phyloP scores from a whole-genome alignment of 441 rosid species.

The Gossypium armourianum region DNA sequence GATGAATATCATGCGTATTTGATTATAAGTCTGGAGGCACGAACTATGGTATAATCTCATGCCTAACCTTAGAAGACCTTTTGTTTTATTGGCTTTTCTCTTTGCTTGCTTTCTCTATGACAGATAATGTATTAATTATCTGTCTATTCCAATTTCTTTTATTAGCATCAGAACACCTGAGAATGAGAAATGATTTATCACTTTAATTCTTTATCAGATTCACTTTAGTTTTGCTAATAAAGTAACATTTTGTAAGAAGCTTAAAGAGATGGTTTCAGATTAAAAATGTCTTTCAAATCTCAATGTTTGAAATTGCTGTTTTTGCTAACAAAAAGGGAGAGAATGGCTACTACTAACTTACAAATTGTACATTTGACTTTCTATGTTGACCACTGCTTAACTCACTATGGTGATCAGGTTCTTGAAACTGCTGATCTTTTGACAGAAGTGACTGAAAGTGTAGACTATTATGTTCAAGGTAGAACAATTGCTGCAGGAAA shows the following conservation, averaged over 20 bases:
- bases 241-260: background rate
- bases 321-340: background rate
- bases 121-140: background rate
- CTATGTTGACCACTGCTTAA: background rate
- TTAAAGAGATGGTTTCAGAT: background rate
- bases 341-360: background rate
- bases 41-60: conserved; percentile 66
- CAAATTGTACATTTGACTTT: conserved; percentile 5
- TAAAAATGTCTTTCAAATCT: background rate
- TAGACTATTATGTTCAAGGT: conserved; percentile 96
- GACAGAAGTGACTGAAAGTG: conserved; percentile 96
- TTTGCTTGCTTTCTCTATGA: background rate
- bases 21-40: conserved; percentile 86
- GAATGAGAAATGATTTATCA: background rate
- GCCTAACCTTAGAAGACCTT: background rate
- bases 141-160: background rate
- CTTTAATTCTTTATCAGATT: background rate
- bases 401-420: conserved; percentile 41
- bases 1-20: conserved; percentile 97
- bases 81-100: background rate
- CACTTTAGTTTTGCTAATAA: background rate
- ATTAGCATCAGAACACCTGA: background rate
- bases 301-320: background rate
- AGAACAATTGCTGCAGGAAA: conserved; percentile 92
- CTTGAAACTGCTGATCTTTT: conserved; percentile 97